Evolutionary conservation across 495 filamentous ascomycete genomes (phyloP).

Genomic region (Cairneyella variabilis): DNA sequence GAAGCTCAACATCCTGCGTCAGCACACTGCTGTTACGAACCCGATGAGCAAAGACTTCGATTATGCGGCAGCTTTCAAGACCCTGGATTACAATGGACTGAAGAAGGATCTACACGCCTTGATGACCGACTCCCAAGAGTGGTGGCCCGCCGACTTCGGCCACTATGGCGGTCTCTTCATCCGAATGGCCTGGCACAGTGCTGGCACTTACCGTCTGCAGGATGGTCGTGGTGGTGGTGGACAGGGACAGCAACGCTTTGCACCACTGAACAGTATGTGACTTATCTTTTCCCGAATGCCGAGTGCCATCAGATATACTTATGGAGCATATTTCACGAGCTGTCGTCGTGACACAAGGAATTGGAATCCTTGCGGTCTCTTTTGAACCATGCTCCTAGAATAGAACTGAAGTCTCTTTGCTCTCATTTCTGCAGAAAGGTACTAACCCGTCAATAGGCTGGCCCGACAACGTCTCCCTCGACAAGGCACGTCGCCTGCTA

Average conservation of each 20-base stretch:
- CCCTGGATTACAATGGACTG: conserved; percentile 62
- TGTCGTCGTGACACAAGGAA: too few relatives aligned
- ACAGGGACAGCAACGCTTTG: conserved; percentile 68
- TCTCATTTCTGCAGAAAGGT: too few relatives aligned
- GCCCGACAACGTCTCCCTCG: conserved; percentile 71
- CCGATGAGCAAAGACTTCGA: conserved; percentile 58
- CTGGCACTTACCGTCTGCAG: conserved; percentile 67
- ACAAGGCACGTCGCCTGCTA: conserved; percentile 72
- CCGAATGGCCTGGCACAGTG: conserved; percentile 75
- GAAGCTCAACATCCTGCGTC: conserved; percentile 65
- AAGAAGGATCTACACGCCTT: conserved; percentile 64
- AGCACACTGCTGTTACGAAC: conserved; percentile 58
- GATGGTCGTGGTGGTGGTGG: conserved; percentile 72
- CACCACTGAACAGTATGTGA: conserved; percentile 75
- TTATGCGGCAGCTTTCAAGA: conserved; percentile 66
- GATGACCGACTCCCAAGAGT: conserved; percentile 74
- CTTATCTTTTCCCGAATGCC: too few relatives aligned
- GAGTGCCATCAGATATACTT: too few relatives aligned
- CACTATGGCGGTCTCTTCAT: conserved; percentile 75
- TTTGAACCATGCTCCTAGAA: too few relatives aligned
- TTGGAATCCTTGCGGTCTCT: too few relatives aligned
- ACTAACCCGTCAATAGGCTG: too few relatives aligned
- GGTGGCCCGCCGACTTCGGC: conserved; percentile 74
- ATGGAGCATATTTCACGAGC: too few relatives aligned
- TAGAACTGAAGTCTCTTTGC: too few relatives aligned